Base-by-base conservation (phyloP, 495 filamentous ascomycete genomes). In the Choiromyces venosus region DNA sequence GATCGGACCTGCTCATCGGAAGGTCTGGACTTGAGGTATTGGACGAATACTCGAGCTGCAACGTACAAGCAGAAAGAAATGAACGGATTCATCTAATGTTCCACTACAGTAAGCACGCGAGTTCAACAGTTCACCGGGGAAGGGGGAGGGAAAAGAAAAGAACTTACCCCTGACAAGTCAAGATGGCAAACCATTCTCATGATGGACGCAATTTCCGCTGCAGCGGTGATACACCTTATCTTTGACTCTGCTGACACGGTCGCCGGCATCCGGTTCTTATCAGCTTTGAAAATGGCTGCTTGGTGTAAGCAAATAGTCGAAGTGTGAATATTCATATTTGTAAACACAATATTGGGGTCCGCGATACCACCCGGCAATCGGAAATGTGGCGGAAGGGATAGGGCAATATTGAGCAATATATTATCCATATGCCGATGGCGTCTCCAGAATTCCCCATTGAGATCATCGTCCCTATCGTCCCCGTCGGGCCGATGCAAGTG, bases 231-330 rank as follows among this genome's bases (percentile, higher is more conserved):
- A 77, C 96, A 98, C 69, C 95, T 87, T 2, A 96, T 87, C 80
- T 96, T 96, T 80, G 94, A 97, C 79, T 98, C 94, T 0, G 89
- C 88, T 68, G 90, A 89, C 56, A 97, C 90, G 37, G 88, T 88
- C 14, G 88, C 84, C 5, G 94, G 88, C 77, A 97, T 85, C 69
- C 88, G 86, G 82, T 98, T 91, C 82, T 92, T 94, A 77, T 97
- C 94, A 0, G 95, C 93, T 82, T 97, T 98, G 86, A 93, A 97
- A 29, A 98, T 97, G 29, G 95, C 96, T 9, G 96, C 96, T 82
- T 99, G 95, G 81, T 99, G 95, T 9, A 98, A 87, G 42, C 96
- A 98, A 64, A 99, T 98, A 2, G 93, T 95, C 1, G 93, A 96
- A 0, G 95, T 97, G 80, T 98, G 95, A 42, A 98, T 93, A 79